Evolutionary conservation across 208 protist species (phyloP).

Genomic region (Leishmania gerbilli): DNA sequence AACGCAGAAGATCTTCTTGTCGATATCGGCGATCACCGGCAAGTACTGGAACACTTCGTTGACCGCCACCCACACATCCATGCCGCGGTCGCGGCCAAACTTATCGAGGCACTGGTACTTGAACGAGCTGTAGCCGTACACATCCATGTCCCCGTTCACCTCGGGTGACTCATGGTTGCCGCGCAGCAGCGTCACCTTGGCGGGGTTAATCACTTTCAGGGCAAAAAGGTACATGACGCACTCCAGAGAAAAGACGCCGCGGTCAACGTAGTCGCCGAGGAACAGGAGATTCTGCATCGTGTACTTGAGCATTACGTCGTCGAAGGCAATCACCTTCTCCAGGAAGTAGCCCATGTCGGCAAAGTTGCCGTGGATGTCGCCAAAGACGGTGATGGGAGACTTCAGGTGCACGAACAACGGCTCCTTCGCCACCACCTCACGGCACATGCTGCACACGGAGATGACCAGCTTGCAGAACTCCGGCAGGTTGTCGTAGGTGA

Average conservation of each 20-base stretch:
- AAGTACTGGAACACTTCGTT: constrained; percentile 94
- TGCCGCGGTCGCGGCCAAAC: constrained; percentile 84
- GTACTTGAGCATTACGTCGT: constrained; percentile 92
- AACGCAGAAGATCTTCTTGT: constrained; percentile 95
- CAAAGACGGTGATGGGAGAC: constrained; percentile 90
- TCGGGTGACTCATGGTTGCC: constrained; percentile 94
- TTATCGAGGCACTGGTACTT: constrained; percentile 92
- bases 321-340: constrained; percentile 87
- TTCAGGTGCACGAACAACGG: constrained; percentile 87
- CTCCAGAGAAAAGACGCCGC: constrained; percentile 91
- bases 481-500: constrained; percentile 82
- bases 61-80: constrained; percentile 90
- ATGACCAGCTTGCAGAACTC: constrained; percentile 88
- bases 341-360: constrained; percentile 92
- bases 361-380: constrained; percentile 95
- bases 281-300: constrained; percentile 95
- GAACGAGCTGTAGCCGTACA: constrained; percentile 93
- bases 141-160: constrained; percentile 93
- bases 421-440: constrained; percentile 87
- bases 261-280: constrained; percentile 98
- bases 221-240: constrained; percentile 90
- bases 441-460: constrained; percentile 84
- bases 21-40: constrained; percentile 92
- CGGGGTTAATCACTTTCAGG: constrained; percentile 87
- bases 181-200: constrained; percentile 91